Base-by-base conservation (phyloP, 192 early-diverging fungal species). In the Funneliformis mosseae region DNA sequence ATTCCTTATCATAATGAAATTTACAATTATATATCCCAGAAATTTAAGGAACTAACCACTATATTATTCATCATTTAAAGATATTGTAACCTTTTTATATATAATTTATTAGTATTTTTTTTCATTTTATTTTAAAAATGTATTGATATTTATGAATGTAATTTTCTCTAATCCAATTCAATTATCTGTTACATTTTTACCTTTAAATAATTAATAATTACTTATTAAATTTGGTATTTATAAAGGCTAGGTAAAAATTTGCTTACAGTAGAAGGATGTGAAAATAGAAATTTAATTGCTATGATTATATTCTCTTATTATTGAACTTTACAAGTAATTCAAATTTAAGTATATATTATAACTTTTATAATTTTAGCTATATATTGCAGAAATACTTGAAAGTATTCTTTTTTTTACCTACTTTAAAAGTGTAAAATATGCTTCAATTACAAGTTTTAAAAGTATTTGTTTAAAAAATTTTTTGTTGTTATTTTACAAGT, bases 341-440 rank as follows among this genome's bases (percentile, higher is more conserved):
- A 87, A 41, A 93, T 95, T 83, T 86, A 87, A 50, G 83, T 90
- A 6, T 93, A 96, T 82, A 90, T 93, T 5, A 94, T 91, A 41
- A 85, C 93, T 61, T 88, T 93, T 4, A 95, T 95, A 41, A 83
- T 95, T 0, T 96, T 95, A 86, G 95, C 94, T 33, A 89, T 93
- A 3, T 94, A 92, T 78, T 60, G 83, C 88, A 84, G 62, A 94
- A 87, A 77, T 85, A 86, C 87, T 62, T 83, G 86, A 81, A 28
- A 80, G 68, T 33, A 68, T 61, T 45, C 89, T 68, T 67, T 48
- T 75, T 16, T 89, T 83, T n/a, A 88, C 90, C 23, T 89, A 93
- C 18, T 87, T 92, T 50, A 91, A 89, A 38, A 93, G 97, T 48
- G 90, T 93, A 70, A 92, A 89, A 60, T 88, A 94, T 21, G 94